These are phyloP conservation scores for Vicia villosa DNA, from an alignment of 306 rosid species.

Conservation along the genomic window DNA sequence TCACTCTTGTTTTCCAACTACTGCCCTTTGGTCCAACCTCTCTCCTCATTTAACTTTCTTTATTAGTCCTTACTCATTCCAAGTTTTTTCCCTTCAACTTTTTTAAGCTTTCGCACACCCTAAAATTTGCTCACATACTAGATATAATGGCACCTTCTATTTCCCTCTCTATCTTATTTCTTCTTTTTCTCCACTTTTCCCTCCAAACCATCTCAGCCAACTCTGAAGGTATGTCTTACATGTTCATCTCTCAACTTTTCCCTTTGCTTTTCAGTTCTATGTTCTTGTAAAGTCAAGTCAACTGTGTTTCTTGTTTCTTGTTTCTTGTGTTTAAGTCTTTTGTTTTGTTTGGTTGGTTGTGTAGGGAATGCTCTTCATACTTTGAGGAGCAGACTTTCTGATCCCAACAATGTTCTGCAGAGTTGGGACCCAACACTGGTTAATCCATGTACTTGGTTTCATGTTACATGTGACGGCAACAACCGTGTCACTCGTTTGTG, in stretches of 20 bases:
- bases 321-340: not conserved
- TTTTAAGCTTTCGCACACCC: constrained; percentile 12
- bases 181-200: constrained; percentile 43
- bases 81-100: not conserved
- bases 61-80: not conserved
- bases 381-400: constrained; percentile 66
- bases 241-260: constrained; percentile 16
- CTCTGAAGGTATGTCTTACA: constrained; percentile 45
- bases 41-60: not conserved
- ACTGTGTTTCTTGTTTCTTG: not conserved
- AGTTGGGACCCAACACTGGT: constrained; percentile 99
- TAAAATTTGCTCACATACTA: not conserved
- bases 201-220: constrained; percentile 42
- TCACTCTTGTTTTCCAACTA: not conserved
- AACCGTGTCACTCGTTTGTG: constrained; percentile 85
- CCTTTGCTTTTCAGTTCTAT: not conserved
- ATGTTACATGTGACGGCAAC: constrained; percentile 77
- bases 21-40: constrained; percentile 26
- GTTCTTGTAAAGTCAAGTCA: constrained; percentile 13
- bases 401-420: constrained; percentile 80
- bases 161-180: constrained; percentile 32
- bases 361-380: constrained; percentile 89
- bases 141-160: constrained; percentile 41
- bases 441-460: constrained; percentile 99
- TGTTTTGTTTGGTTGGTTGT: constrained; percentile 21